Evolutionary conservation across 306 rosid species (phyloP).

Genomic region (Arachis hypogaea): DNA sequence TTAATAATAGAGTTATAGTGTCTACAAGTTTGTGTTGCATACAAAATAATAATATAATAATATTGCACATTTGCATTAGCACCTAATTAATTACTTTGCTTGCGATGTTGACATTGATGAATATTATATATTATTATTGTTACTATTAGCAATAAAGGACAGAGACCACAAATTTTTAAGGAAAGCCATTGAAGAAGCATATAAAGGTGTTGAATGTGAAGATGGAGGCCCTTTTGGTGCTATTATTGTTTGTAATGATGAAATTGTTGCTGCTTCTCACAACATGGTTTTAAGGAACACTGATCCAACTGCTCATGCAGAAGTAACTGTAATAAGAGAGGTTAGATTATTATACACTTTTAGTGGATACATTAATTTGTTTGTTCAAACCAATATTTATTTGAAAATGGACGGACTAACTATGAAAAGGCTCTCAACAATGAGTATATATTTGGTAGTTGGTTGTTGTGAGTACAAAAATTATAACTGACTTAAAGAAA

Average conservation of each 20-base stretch:
- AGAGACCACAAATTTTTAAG: conserved; percentile 82
- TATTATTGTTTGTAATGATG: conserved; percentile 71
- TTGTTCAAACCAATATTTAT: too few relatives aligned
- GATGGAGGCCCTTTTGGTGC: conserved; percentile 98
- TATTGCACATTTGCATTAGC: neutral
- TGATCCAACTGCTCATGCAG: conserved; percentile 97
- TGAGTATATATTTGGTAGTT: too few relatives aligned
- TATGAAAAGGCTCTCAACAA: too few relatives aligned
- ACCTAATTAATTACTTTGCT: conserved; percentile 7
- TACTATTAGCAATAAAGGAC: conserved; percentile 65
- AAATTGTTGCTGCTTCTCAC: conserved; percentile 78
- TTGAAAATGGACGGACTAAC: too few relatives aligned
- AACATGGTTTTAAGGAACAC: conserved; percentile 79
- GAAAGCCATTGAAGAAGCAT: conserved; percentile 93
- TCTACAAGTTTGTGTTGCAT: neutral
- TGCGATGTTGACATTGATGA: conserved; percentile 5
- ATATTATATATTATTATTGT: conserved; percentile 5
- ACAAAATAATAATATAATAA: neutral
- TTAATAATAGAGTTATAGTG: too few relatives aligned
- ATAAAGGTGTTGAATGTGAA: conserved; percentile 78
- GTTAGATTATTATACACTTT: conserved; percentile 43
- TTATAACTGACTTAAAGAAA: too few relatives aligned
- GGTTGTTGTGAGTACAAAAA: too few relatives aligned
- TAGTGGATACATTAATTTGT: too few relatives aligned
- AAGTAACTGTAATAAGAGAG: conserved; percentile 95